Base-by-base conservation (phyloP, 2,329 filamentous ascomycete species). In the Colletotrichum sojae region DNA sequence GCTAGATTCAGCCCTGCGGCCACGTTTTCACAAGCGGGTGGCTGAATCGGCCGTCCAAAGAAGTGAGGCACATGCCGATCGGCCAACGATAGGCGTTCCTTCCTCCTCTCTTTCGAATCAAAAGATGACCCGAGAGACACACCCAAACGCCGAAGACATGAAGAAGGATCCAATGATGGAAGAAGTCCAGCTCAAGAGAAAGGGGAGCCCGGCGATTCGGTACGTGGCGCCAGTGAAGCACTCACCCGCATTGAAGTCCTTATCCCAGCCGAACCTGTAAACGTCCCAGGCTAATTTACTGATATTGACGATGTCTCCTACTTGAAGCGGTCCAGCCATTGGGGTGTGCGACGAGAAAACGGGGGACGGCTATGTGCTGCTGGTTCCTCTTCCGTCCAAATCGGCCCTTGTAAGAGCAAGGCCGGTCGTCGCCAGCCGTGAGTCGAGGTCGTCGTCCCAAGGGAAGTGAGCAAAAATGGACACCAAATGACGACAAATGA, bases 181-280 rank as follows among this genome's bases (percentile, higher is more conserved):
- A 31, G 25, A 31, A 8, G 27, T 6, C 3, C 4, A 5, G 27
- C 27, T 6, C 27, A 31, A 31, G 27, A 8, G 27, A 31, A 16
- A 15, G 6, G 40, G 40, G 36, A 40, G 16, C 40, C 27, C 27
- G 40, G 16, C 2, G 40, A 36, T 13, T 27, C 16, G 13, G 43
- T 27, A 18, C 12, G 16, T 31, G 36, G 18, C 12, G 43, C 13
- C 6, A 22, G 10, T 40, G 20, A 36, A 36, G 40, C 52, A 78
- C 77, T 75, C 68, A 79, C 78, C 76, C 70, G 77, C 78, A 71
- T 76, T 78, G 57, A 71, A 70, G 61, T 79, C 78, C 10, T 78
- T 74, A 16, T 71, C 72, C 77, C 78, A 79, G 43, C 78, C 78
- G 36, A 72, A 75, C 13, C 65, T 73, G 58, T 78, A 79, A 12